Percentiles rank a stretch among this genome's conserved stretches.
phyloP scores from a whole-genome alignment of 352 stramenopile species.

The Globisporangium polare region DNA sequence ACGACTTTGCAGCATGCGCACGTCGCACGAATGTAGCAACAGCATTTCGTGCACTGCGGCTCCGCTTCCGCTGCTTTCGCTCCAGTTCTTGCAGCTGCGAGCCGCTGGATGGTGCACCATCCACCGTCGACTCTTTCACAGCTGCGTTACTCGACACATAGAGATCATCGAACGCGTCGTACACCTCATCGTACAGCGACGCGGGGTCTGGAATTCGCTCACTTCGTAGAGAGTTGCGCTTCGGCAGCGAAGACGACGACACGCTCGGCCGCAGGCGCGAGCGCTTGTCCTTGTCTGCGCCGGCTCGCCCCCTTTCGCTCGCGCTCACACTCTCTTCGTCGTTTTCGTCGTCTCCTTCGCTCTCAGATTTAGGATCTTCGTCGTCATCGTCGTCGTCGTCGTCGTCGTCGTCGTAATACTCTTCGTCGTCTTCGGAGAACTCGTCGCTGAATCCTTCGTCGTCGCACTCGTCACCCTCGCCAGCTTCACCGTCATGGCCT shows the following conservation, averaged over 20 bases:
- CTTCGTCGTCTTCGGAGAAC: slow-evolving; percentile 28
- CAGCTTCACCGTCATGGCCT: slow-evolving; percentile 17
- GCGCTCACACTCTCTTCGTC: slow-evolving; percentile 7
- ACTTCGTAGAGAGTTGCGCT: slow-evolving; percentile 19
- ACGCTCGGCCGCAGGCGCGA: slow-evolving; percentile 1
- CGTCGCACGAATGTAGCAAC: slow-evolving; percentile 34
- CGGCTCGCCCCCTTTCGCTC: slow-evolving; percentile 6
- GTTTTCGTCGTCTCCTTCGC: slow-evolving; percentile 18
- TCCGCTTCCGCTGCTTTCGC: slow-evolving; percentile 14
- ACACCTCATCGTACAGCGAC: slow-evolving; percentile 46
- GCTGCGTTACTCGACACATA: slow-evolving; percentile 27
- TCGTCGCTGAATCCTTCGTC: slow-evolving; percentile 25
- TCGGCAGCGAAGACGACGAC: slow-evolving; percentile 2
- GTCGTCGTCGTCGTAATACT: slow-evolving; percentile 26
- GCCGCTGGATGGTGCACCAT: background rate
- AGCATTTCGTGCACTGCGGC: slow-evolving; percentile 24
- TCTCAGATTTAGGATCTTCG: slow-evolving; percentile 18
- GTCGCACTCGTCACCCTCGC: slow-evolving; percentile 22
- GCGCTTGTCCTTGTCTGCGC: slow-evolving; percentile 9
- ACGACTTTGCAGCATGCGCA: slow-evolving; percentile 38
- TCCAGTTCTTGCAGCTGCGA: slow-evolving; percentile 9
- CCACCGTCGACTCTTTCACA: background rate
- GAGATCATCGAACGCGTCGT: slow-evolving; percentile 51
- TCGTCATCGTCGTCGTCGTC: slow-evolving; percentile 14
- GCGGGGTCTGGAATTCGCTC: slow-evolving; percentile 15